Conservation (phyloP, 352 stramenopile species). For the Thraustotheca clavata region DNA sequence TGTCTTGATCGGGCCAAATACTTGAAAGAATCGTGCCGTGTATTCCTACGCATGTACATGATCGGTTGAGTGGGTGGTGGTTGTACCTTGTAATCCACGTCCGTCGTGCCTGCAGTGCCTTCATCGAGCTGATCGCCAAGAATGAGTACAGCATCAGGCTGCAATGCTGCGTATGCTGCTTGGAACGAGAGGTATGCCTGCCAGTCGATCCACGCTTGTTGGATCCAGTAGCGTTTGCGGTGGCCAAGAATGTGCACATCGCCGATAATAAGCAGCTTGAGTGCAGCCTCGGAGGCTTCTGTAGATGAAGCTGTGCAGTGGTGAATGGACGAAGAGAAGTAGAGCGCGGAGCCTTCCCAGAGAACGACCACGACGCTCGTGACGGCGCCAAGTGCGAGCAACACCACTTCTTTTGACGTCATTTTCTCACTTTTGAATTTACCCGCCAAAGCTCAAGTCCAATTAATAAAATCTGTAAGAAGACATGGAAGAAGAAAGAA, state of each 20-base stretch:
- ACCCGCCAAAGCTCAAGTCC: no score
- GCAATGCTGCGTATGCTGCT: constrained; percentile 41
- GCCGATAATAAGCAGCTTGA: constrained; percentile 39
- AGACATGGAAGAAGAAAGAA: no score
- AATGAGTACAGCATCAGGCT: constrained; percentile 46
- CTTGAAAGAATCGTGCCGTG: constrained; percentile 35
- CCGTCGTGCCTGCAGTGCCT: constrained; percentile 39
- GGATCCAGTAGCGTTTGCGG: constrained; percentile 38
- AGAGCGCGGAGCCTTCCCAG: constrained; percentile 6
- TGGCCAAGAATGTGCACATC: constrained; percentile 73
- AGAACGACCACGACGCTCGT: neutral
- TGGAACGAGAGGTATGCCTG: constrained; percentile 27
- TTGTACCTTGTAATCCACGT: constrained; percentile 41
- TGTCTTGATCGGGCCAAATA: constrained; percentile 30
- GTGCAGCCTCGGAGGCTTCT: neutral
- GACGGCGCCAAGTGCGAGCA: neutral
- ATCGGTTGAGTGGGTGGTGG: neutral
- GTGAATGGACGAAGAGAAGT: constrained; percentile 2
- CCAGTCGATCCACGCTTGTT: constrained; percentile 68
- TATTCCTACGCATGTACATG: constrained; percentile 32
- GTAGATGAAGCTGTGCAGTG: neutral
- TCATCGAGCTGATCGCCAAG: constrained; percentile 74
- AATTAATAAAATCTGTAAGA: no score
- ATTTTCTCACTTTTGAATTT: neutral
- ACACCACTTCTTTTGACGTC: constrained; percentile 1